These are phyloP conservation scores for Diaporthe citri DNA, from an alignment of 2,329 filamentous ascomycete species.

Conservation along the genomic window DNA sequence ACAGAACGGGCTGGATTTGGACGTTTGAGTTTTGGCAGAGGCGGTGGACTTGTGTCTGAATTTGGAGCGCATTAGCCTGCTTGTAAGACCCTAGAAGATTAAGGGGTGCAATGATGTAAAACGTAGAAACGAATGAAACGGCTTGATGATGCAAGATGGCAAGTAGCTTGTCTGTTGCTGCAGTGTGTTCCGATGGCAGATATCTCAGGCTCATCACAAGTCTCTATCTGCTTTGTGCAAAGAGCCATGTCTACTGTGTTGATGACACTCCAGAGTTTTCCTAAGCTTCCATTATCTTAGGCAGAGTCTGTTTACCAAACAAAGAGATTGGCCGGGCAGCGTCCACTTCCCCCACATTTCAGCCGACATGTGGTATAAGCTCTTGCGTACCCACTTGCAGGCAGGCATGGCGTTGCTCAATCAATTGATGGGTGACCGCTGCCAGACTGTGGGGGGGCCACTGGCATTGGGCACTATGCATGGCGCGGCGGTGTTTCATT, in stretches of 20 bases:
- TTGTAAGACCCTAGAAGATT: too few relatives aligned
- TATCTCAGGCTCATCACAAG: background rate
- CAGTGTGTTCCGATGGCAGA: background rate
- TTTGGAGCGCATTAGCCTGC: background rate
- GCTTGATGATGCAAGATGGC: background rate
- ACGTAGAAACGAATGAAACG: constrained; percentile 13
- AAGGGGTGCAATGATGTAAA: constrained; percentile 5
- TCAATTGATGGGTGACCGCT: background rate
- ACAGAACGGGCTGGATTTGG: constrained; percentile 9
- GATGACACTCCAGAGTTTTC: background rate
- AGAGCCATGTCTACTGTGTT: background rate
- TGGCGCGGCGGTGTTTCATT: background rate
- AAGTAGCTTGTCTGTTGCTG: background rate
- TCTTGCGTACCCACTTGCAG: background rate
- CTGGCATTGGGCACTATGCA: background rate
- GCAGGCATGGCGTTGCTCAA: background rate
- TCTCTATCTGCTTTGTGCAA: background rate
- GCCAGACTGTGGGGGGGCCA: background rate
- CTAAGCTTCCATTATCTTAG: background rate
- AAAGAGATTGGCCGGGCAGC: background rate
- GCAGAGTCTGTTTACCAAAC: background rate
- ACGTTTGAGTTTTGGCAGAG: background rate
- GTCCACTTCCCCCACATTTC: background rate
- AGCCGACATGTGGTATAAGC: background rate
- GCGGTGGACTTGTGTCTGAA: background rate